Evolutionary conservation across 1,284 basidiomycete species (phyloP).

Genomic region (Cryptococcus maquisensis): DNA sequence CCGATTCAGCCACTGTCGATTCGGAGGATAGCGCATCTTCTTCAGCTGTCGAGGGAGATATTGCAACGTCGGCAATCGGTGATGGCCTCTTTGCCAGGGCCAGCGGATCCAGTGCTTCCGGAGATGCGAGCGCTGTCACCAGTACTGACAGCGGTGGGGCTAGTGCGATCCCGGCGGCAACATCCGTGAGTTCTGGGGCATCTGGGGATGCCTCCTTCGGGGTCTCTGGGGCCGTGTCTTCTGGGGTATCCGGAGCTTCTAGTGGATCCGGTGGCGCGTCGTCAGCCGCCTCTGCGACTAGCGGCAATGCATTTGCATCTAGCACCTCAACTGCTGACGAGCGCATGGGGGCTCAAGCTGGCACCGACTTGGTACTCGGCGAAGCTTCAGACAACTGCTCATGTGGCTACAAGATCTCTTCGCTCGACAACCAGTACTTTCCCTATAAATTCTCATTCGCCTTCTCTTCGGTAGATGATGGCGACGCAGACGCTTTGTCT

Average conservation of each 20-base stretch:
- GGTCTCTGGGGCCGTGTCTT: neutral
- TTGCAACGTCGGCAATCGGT: neutral
- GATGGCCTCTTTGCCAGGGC: neutral
- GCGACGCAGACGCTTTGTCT: neutral
- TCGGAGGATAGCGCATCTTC: too few relatives aligned
- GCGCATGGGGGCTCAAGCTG: neutral
- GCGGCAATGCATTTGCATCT: neutral
- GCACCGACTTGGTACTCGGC: neutral
- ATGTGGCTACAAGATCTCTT: constrained; percentile 9
- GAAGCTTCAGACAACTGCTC: constrained; percentile 3
- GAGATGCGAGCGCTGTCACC: neutral
- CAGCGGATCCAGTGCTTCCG: neutral
- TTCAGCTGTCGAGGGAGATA: neutral
- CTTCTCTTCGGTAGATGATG: constrained; percentile 1
- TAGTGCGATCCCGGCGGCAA: neutral
- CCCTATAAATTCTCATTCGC: constrained; percentile 3
- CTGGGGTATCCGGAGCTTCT: neutral
- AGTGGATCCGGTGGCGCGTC: neutral
- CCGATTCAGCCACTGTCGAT: too few relatives aligned
- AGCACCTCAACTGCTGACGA: neutral
- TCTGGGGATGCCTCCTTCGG: neutral
- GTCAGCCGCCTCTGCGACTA: neutral
- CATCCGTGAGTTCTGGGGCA: neutral
- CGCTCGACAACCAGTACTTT: constrained; percentile 3
- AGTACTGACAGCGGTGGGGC: neutral